These are phyloP conservation scores for Penicillium aurantiogriseum DNA, from an alignment of 2,329 filamentous ascomycete species.

Conservation along the genomic window DNA sequence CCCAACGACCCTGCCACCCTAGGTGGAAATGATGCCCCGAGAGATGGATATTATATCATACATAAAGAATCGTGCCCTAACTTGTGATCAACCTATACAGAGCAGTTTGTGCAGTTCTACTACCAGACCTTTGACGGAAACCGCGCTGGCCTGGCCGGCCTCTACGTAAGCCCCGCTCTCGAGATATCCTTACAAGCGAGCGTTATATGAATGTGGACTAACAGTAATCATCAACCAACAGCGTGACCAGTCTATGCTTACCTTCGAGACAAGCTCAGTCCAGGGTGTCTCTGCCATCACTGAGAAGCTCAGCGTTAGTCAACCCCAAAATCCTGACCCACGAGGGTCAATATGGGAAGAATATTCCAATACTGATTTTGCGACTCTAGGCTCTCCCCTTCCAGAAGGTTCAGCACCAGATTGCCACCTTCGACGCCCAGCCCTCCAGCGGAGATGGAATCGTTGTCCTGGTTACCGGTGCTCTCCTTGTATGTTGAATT, in stretches of 20 bases:
- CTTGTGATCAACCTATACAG: slow-evolving; percentile 48
- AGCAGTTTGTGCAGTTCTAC: slow-evolving; percentile 87
- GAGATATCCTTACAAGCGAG: not conserved
- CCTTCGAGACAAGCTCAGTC: slow-evolving; percentile 73
- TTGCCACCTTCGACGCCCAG: slow-evolving; percentile 79
- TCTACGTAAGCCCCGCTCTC: slow-evolving; percentile 69
- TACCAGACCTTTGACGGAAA: slow-evolving; percentile 81
- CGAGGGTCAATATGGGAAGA: too few relatives aligned
- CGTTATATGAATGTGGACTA: slow-evolving; percentile 3
- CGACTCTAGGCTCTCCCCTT: slow-evolving; percentile 68
- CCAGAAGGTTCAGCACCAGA: slow-evolving; percentile 73
- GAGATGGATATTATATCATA: not conserved
- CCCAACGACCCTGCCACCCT: slow-evolving; percentile 8
- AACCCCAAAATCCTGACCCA: not conserved
- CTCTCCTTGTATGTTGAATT: slow-evolving; percentile 66
- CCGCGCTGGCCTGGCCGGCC: slow-evolving; percentile 61
- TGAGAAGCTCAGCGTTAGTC: slow-evolving; percentile 75
- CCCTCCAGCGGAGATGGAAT: slow-evolving; percentile 70
- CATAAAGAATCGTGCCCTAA: slow-evolving; percentile 17
- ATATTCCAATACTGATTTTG: not conserved
- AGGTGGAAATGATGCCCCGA: not conserved
- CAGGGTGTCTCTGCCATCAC: slow-evolving; percentile 66
- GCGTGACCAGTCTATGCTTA: slow-evolving; percentile 86
- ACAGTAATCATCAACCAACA: slow-evolving; percentile 40
- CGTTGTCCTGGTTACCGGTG: slow-evolving; percentile 83